These are phyloP conservation scores for Xylaria sp. DNA, from an alignment of 2,329 filamentous ascomycete species.

Conservation along the genomic window DNA sequence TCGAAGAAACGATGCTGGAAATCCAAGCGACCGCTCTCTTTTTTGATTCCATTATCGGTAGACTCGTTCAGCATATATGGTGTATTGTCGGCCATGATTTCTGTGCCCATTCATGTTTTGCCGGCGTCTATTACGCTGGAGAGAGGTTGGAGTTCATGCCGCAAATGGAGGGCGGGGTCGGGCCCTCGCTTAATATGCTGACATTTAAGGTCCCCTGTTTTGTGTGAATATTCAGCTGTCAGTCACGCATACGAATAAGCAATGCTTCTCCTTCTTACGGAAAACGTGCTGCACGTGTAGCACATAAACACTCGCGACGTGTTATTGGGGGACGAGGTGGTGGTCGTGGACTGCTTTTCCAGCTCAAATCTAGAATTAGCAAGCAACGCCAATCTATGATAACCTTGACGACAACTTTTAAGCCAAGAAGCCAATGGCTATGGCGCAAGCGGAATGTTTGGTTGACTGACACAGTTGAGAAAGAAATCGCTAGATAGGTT, in stretches of 20 bases:
- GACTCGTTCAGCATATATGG: slow-evolving; percentile 31
- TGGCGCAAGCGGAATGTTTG: too few relatives aligned
- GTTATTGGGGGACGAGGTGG: neutral
- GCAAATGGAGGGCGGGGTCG: neutral
- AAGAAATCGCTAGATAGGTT: too few relatives aligned
- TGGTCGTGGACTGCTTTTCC: neutral
- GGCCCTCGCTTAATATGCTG: neutral
- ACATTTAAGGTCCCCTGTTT: neutral
- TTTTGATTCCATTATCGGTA: neutral
- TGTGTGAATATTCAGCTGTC: neutral
- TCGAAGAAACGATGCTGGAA: slow-evolving; percentile 32
- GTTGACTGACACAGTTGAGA: too few relatives aligned
- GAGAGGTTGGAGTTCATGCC: neutral
- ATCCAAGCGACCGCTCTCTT: slow-evolving; percentile 28
- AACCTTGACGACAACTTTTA: neutral
- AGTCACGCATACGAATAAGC: neutral
- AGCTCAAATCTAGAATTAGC: neutral
- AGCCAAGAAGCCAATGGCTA: neutral
- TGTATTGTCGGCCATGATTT: slow-evolving; percentile 20
- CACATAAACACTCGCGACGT: too few relatives aligned
- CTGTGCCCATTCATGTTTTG: neutral
- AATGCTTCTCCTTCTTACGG: neutral
- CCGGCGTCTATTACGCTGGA: neutral
- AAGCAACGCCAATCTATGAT: neutral
- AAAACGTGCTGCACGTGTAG: too few relatives aligned